Evolutionary conservation across 768 basidiomycete species (phyloP).

Genomic region (Russula griseocarnosa): DNA sequence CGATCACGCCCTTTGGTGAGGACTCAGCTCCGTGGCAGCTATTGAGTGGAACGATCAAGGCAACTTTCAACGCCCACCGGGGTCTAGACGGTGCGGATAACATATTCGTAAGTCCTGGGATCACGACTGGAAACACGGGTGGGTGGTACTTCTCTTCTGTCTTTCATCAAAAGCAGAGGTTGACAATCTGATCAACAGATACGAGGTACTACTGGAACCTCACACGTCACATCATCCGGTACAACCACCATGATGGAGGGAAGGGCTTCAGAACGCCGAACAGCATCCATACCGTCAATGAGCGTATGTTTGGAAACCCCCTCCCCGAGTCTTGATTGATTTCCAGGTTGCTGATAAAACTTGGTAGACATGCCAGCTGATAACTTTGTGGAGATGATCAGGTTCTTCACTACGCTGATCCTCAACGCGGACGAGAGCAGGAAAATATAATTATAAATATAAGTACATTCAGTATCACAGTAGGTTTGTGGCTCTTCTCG

Average conservation of each 20-base stretch:
- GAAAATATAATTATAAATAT: slow-evolving; percentile 12
- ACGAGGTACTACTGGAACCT: slow-evolving; percentile 26
- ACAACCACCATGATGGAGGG: slow-evolving; percentile 28
- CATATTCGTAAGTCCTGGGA: slow-evolving; percentile 41
- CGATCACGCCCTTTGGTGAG: slow-evolving; percentile 38
- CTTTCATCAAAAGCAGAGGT: slow-evolving; percentile 9
- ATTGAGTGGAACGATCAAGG: slow-evolving; percentile 45
- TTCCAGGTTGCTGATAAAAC: not conserved
- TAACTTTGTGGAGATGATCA: slow-evolving; percentile 57
- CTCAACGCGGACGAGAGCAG: slow-evolving; percentile 59
- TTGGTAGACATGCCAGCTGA: slow-evolving; percentile 46
- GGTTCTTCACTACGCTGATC: slow-evolving; percentile 63
- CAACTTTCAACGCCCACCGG: slow-evolving; percentile 36
- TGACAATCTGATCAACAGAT: slow-evolving; percentile 9
- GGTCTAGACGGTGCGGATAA: slow-evolving; percentile 30
- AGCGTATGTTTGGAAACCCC: not conserved
- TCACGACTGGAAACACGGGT: slow-evolving; percentile 39
- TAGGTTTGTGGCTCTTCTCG: too few species aligned
- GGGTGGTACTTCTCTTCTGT: slow-evolving; percentile 22
- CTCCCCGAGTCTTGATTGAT: not conserved
- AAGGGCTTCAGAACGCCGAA: not conserved
- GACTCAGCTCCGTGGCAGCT: slow-evolving; percentile 39
- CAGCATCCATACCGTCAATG: slow-evolving; percentile 65
- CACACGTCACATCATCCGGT: slow-evolving; percentile 25
- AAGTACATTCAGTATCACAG: too few species aligned